Conservation (phyloP, 139 green algal species). For the Helicosporidium sp. region DNA sequence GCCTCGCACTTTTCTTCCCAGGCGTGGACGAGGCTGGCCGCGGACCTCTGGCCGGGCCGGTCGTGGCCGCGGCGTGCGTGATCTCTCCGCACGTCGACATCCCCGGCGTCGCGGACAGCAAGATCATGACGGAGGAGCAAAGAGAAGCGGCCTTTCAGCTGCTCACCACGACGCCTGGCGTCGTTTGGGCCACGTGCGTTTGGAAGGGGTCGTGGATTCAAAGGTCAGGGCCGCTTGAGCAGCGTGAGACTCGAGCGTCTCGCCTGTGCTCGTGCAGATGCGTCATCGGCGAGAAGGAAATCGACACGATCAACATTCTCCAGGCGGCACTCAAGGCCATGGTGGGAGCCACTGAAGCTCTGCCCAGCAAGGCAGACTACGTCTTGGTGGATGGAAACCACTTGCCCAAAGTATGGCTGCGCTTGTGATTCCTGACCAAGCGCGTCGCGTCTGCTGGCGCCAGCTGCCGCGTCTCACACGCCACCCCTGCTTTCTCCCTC, state of each 20-base stretch:
- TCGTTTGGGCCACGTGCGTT: conserved; percentile 37
- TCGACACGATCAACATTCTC: conserved; percentile 85
- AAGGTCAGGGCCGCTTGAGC: not conserved
- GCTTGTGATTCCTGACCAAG: not conserved
- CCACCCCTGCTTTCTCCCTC: not conserved
- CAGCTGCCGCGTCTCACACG: not conserved
- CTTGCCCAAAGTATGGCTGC: conserved; percentile 15
- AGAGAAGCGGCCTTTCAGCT: conserved; percentile 43
- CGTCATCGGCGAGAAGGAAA: conserved; percentile 38
- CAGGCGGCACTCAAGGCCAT: conserved; percentile 57
- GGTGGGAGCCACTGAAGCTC: conserved; percentile 22
- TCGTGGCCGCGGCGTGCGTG: conserved; percentile 56
- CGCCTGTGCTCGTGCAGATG: conserved; percentile 19
- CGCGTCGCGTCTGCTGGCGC: not conserved
- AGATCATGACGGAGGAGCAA: conserved; percentile 47
- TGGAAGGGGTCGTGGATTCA: not conserved
- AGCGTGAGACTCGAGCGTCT: not conserved
- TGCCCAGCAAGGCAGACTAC: conserved; percentile 28
- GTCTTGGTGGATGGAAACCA: conserved; percentile 61
- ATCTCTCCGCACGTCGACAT: conserved; percentile 25
- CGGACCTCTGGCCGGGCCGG: conserved; percentile 70
- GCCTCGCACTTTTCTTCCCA: no score
- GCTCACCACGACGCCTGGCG: conserved; percentile 31
- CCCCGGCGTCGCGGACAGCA: conserved; percentile 42
- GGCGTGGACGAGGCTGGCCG: conserved; percentile 75